Percentiles rank a stretch among this genome's conserved stretches.
Evolutionary conservation across 139 green algal genomes (phyloP).

Genomic region (Volvox africanus): DNA sequence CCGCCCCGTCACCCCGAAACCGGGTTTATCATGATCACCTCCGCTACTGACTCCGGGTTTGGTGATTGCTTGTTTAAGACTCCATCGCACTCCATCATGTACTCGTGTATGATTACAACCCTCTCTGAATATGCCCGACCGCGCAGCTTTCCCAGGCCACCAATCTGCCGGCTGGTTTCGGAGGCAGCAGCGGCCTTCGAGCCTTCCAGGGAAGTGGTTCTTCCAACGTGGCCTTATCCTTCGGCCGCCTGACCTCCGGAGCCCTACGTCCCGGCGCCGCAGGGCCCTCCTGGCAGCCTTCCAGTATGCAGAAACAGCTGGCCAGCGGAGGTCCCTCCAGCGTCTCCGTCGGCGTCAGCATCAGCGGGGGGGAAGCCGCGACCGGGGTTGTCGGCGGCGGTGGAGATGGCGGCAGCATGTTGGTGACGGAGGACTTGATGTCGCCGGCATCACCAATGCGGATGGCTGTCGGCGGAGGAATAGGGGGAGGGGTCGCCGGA

Average conservation of each 20-base stretch:
- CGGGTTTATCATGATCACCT: no score
- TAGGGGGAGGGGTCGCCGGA: background rate
- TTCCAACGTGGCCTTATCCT: background rate
- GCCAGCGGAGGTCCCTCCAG: background rate
- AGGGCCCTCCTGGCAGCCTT: conserved; percentile 30
- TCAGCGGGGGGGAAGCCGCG: background rate
- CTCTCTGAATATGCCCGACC: background rate
- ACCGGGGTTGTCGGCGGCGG: background rate
- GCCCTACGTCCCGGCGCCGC: background rate
- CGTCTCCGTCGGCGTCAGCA: background rate
- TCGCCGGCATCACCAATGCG: no score
- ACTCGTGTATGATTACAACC: no score
- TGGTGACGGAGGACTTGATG: no score
- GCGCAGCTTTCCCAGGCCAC: conserved; percentile 4
- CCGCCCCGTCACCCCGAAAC: no score
- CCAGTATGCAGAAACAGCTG: background rate
- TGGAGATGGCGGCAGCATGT: background rate
- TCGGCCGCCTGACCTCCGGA: conserved; percentile 9
- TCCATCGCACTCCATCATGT: no score
- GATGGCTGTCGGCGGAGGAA: background rate
- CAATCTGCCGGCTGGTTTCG: background rate
- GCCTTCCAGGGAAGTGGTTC: background rate
- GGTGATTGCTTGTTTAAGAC: no score
- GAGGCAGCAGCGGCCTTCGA: background rate
- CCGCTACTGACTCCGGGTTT: no score